Evolutionary conservation across 2,329 filamentous ascomycete species (phyloP), one percentile per base, ranked within the genome.

Genomic region (Aschersonia sp.): DNA sequence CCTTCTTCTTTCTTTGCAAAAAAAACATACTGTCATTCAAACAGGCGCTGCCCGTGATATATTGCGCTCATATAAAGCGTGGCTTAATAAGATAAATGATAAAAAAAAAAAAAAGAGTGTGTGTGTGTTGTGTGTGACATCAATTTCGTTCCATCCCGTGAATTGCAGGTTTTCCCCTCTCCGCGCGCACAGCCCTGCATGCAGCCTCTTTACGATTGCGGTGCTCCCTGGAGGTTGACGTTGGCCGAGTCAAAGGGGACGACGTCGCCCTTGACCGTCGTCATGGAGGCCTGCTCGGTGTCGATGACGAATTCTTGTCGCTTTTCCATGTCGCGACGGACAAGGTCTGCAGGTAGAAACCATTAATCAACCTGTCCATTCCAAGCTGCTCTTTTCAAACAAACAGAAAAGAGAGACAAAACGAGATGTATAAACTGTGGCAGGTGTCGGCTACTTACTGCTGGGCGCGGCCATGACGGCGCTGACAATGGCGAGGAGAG

Each of bases 401-500:
- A 22, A 22, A 22, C 22, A 22, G 22, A 22, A 22, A 22, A 22
- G 2, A 22, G 22, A 22, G 22, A 22, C 22, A 14, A 22, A 14
- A 22, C 22, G 22, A 22, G 22, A 22, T 22, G 22, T 4, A 22
- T 22, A 22, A 22, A 22, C 2, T 22, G 22, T 22, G 22, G 41
- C 47, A n/a, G 29, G 29, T 29, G 30, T 10, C 8, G 30, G 31
- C 10, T 30, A 45, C 59, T 52, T 55, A 63, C 61, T 51, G 43
- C 53, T 44, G 46, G 63, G 58, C 45, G 56, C 62, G 48, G 71
- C 73, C 55, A 71, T 59, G 55, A 65, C 70, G 56, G 68, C 62
- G 48, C 69, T 62, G 59, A 66, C 63, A 51, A 77, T 59, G 51
- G 71, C 62, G 54, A 73, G 60, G 51, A 76, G 49, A 56, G 67